A percentile compares a stretch with the other conserved stretches of the same genome.
Conservation (phyloP, 805 yeast genomes). For the Zygosaccharomyces bailii region DNA sequence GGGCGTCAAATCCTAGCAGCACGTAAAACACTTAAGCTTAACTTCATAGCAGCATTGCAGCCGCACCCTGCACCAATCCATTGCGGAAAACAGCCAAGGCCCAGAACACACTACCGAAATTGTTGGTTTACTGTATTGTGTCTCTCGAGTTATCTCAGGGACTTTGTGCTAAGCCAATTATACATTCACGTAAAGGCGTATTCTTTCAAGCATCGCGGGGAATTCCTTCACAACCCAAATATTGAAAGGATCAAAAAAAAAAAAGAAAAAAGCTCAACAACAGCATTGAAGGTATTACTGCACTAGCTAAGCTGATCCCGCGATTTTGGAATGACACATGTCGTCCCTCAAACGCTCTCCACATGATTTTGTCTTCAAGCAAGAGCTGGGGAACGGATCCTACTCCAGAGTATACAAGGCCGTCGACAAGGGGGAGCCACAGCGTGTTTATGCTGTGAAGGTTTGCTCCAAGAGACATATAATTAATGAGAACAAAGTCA, state of each 20-base stretch:
- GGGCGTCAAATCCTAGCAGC: neutral
- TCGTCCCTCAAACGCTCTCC: constrained; percentile 33
- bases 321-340: constrained; percentile 17
- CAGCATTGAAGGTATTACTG: no score
- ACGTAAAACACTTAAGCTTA: neutral
- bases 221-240: neutral
- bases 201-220: no score
- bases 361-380: constrained; percentile 34
- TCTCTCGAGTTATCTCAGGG: neutral
- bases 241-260: neutral
- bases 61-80: neutral
- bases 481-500: constrained; percentile 89
- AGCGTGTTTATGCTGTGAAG: constrained; percentile 76
- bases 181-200: neutral
- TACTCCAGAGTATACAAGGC: constrained; percentile 93
- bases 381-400: constrained; percentile 82
- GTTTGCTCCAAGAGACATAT: constrained; percentile 89
- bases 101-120: neutral
- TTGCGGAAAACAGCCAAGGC: neutral
- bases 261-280: neutral
- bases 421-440: constrained; percentile 54
- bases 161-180: neutral
- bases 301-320: no score
- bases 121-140: neutral
- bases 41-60: neutral